Evolutionary conservation across 2,329 filamentous ascomycete species (phyloP).

Genomic region (Colletotrichum camelliae): DNA sequence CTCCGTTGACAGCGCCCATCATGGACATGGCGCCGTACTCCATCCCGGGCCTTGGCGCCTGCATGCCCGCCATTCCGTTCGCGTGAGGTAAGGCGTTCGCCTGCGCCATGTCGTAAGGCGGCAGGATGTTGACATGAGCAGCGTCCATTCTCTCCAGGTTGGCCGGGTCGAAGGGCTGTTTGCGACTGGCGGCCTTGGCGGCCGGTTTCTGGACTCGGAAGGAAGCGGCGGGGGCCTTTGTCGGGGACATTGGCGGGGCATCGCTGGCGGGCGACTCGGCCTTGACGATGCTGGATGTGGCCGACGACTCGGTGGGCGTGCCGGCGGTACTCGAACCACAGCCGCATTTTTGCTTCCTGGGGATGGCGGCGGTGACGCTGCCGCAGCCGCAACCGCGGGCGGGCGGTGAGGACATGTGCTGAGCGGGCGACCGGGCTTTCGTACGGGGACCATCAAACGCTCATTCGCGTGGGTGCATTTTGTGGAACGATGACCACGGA

Average conservation of each 20-base stretch:
- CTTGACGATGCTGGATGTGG: constrained; percentile 22
- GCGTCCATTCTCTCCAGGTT: constrained; percentile 59
- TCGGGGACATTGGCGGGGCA: constrained; percentile 36
- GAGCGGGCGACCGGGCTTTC: constrained; percentile 73
- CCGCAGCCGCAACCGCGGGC: constrained; percentile 67
- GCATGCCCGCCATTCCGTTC: constrained; percentile 24
- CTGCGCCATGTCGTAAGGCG: constrained; percentile 31
- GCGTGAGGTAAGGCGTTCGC: constrained; percentile 14
- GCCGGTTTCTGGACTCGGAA: constrained; percentile 53
- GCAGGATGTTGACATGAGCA: constrained; percentile 55
- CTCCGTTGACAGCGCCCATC: constrained; percentile 18
- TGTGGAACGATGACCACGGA: constrained; percentile 77
- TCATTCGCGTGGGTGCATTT: constrained; percentile 74
- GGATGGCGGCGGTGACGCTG: constrained; percentile 69
- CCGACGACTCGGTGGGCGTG: constrained; percentile 11
- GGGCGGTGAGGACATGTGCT: constrained; percentile 71
- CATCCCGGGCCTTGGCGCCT: constrained; percentile 15
- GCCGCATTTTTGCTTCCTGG: constrained; percentile 60
- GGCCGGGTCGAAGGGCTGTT: constrained; percentile 54
- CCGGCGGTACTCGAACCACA: constrained; percentile 46
- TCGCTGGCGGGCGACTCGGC: constrained; percentile 32
- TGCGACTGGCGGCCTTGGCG: constrained; percentile 43
- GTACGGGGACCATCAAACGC: constrained; percentile 72
- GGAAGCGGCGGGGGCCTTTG: constrained; percentile 34
- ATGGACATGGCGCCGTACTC: constrained; percentile 20